Evolutionary conservation across 2,329 filamentous ascomycete genomes (phyloP).

Genomic region (Acephala macrosclerotiorum): DNA sequence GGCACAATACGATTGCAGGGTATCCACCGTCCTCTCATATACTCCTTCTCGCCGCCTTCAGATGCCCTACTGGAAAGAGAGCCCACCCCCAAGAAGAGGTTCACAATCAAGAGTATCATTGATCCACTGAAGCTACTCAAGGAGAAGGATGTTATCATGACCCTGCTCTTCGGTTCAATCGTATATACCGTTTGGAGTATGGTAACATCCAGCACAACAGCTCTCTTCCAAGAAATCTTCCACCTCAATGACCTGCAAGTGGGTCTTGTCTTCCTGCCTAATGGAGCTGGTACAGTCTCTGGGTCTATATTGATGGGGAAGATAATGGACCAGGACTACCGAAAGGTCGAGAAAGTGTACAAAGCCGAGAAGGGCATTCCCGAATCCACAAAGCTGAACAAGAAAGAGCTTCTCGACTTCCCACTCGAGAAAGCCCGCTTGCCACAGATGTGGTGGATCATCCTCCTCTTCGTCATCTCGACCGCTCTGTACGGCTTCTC

Average conservation of each 20-base stretch:
- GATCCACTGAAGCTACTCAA: constrained; percentile 50
- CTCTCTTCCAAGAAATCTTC: constrained; percentile 49
- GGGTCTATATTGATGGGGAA: constrained; percentile 50
- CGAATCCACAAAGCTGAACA: constrained; percentile 33
- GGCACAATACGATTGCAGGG: constrained; percentile 48
- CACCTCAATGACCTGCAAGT: constrained; percentile 48
- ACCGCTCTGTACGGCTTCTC: constrained; percentile 47
- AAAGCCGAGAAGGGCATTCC: constrained; percentile 43
- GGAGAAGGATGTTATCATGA: constrained; percentile 55
- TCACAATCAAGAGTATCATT: constrained; percentile 46
- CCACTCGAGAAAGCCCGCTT: constrained; percentile 49
- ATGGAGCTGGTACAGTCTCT: constrained; percentile 50
- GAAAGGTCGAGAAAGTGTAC: constrained; percentile 45
- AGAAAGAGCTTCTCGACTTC: constrained; percentile 48
- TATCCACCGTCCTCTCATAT: constrained; percentile 50
- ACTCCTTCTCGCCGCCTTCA: constrained; percentile 34
- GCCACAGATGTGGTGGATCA: constrained; percentile 47
- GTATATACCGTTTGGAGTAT: constrained; percentile 57
- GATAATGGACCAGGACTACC: constrained; percentile 50
- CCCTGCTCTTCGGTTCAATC: constrained; percentile 51
- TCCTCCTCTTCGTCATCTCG: constrained; percentile 46
- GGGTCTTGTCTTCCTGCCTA: constrained; percentile 51
- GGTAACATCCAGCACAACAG: constrained; percentile 52
- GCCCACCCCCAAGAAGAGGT: constrained; percentile 33
- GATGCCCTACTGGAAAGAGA: constrained; percentile 24